Evolutionary conservation across 306 rosid genomes (phyloP), one percentile per base, ranked within the genome.

Genomic region (Prunus davidiana): DNA sequence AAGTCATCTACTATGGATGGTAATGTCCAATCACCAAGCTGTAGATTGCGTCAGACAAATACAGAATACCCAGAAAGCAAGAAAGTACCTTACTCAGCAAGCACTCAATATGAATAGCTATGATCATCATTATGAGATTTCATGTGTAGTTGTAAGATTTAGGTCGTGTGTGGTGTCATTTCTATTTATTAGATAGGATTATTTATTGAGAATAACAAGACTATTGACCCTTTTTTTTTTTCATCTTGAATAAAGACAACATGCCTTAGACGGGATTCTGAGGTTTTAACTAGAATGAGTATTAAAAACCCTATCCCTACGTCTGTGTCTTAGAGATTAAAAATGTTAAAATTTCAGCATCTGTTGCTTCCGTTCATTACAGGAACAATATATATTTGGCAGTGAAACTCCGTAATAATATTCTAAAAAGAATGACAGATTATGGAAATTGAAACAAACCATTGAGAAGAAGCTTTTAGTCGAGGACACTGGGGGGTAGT

Each of bases 401-500:
- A 62, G 14, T 15, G 12, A 27, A 27, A 62, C 3, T 25, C 64
- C 2, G 10, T 25, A 3, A 67, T 57, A 11, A 19, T 55, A 49
- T 20, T 67, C 22, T n/a, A 12, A 18, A 14, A 38, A 5, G 8
- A 20, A 66, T 20, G 41, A 24, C 6, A 64, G 52, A 18, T 22
- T 25, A 45, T 32, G 63, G 73, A 62, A 45, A 71, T 80, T 62
- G 50, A 65, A 68, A 57, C 22, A 62, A 62, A 92, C 98, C 98
- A 90, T 85, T 68, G 95, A 87, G 81, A 94, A 94, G 93, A 94
- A 94, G 86, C 97, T 90, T 86, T 86, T 89, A 50, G 81, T 73
- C n/a, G 95, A 90, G 34, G 92, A 86, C 81, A 94, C 92, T 24
- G 76, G 61, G 78, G 96, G 96, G 84, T 85, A 90, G 45, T 85